Evolutionary conservation across 805 yeast genomes (phyloP).

Genomic region (Wickerhamia fluorescens): DNA sequence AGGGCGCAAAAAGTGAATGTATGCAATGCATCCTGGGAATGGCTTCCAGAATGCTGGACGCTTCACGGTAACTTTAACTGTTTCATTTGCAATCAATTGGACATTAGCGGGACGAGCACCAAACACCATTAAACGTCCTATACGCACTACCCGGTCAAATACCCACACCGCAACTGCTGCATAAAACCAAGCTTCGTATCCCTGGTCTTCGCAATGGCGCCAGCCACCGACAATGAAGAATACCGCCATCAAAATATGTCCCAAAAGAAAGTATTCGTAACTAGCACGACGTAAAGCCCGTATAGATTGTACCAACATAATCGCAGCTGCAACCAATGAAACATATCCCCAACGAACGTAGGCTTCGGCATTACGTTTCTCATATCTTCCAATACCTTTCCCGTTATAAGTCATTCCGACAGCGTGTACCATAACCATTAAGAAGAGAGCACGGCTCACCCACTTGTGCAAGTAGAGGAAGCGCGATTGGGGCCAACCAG

Average conservation of each 20-base stretch:
- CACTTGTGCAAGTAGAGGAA: constrained; percentile 63
- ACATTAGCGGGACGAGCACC: constrained; percentile 34
- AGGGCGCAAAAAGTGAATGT: constrained; percentile 48
- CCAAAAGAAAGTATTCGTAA: constrained; percentile 45
- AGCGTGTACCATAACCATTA: constrained; percentile 49
- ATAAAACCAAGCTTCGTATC: constrained; percentile 16
- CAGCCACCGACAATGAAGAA: constrained; percentile 49
- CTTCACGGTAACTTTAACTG: constrained; percentile 40
- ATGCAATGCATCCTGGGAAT: constrained; percentile 51
- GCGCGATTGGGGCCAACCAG: constrained; percentile 38
- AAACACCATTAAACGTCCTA: constrained; percentile 25
- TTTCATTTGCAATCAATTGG: constrained; percentile 35
- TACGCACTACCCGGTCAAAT: constrained; percentile 29
- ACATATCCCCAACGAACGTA: constrained; percentile 31
- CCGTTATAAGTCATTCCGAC: constrained; percentile 25
- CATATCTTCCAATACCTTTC: constrained; percentile 26
- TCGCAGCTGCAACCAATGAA: constrained; percentile 25
- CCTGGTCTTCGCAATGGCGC: constrained; percentile 39
- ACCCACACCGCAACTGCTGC: constrained; percentile 32
- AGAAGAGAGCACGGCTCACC: constrained; percentile 46
- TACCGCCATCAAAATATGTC: constrained; percentile 28
- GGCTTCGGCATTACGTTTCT: constrained; percentile 19
- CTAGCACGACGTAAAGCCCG: constrained; percentile 42
- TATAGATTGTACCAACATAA: constrained; percentile 43
- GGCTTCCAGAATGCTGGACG: constrained; percentile 45